Base-by-base conservation (phyloP, 192 early-diverging fungal species). In the Backusella mclennaniae region DNA sequence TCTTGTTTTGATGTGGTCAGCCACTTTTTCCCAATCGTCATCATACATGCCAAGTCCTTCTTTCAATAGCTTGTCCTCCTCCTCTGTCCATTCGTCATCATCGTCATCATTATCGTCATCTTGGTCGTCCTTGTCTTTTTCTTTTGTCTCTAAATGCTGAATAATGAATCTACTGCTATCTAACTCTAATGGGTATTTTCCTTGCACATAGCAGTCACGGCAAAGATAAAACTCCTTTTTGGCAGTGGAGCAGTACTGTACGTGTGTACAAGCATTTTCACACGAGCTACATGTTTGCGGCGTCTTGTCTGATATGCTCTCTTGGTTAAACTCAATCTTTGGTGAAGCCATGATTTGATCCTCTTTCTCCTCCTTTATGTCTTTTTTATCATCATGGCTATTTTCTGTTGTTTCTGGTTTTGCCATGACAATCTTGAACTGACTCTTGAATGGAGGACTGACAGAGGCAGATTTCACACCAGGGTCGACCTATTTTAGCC, bases 41-140 rank as follows among this genome's bases (percentile, higher is more conserved):
- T 95, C 92, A 85, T 87, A 96, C 88, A 96, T 87, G 76, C 97
- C 97, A 46, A 98, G 76, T 1, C 92, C 98, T 87, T 98, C 98
- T 38, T 98, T 83, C 41, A 98, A 84, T 46, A 95, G 84, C 35
- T 94, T 80, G 19, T 90, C 92, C 77, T 99, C 98, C 84, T 98
- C 93, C 41, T 97, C 95, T 12, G 86, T 92, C 98, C 98, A 99
- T 41, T 6, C 53, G 38, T 86, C 86, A 31, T 85, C 82, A 2
- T n/a, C 33, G 17, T 85, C 83, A 8, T 52, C 33, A 39, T 88
- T 84, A 42, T 83, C 84, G 35, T 74, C 96, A 84, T 97, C 92
- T 33, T 33, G 33, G 38, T 97, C 94, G 9, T 85, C 91, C 39
- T 86, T 82, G 7, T 11, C 29, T 29, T 84, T 81, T 29, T 67